phyloP scores from a whole-genome alignment of 495 filamentous ascomycete species.

The Penicillium crystallinum region DNA sequence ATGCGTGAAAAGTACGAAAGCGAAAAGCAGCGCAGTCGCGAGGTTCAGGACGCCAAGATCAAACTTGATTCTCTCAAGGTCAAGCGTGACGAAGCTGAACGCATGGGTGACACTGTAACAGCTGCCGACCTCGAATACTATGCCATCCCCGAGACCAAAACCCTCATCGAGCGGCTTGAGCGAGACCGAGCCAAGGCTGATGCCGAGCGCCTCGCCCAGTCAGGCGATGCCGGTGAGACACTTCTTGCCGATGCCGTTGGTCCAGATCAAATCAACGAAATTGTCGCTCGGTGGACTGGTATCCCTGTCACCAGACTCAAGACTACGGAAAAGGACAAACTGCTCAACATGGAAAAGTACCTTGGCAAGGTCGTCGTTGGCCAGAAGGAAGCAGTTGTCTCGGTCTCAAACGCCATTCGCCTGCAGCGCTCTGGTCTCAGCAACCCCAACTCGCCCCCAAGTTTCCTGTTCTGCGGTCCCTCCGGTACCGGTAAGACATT shows the following conservation, averaged over 20 bases:
- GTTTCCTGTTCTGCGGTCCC: conserved; percentile 97
- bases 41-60: conserved; percentile 93
- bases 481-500: conserved; percentile 97
- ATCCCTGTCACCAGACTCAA: conserved; percentile 91
- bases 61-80: conserved; percentile 83
- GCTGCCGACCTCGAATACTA: conserved; percentile 95
- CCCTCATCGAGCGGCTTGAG: conserved; percentile 73
- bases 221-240: conserved; percentile 51
- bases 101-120: conserved; percentile 69
- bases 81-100: conserved; percentile 88
- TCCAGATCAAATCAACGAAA: conserved; percentile 98
- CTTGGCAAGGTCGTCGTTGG: conserved; percentile 82
- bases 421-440: conserved; percentile 87
- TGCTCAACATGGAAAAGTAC: conserved; percentile 87
- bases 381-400: conserved; percentile 88
- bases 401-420: conserved; percentile 92
- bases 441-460: conserved; percentile 94
- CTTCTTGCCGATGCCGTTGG: conserved; percentile 90
- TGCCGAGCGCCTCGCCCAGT: conserved; percentile 58
- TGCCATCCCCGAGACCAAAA: conserved; percentile 87
- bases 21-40: conserved; percentile 79
- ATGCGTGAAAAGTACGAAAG: conserved; percentile 92
- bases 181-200: conserved; percentile 72
- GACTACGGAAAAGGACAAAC: conserved; percentile 95
- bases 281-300: conserved; percentile 91